Evolutionary conservation across 129 eudicot species (phyloP).

Genomic region (Centaurea solstitialis): DNA sequence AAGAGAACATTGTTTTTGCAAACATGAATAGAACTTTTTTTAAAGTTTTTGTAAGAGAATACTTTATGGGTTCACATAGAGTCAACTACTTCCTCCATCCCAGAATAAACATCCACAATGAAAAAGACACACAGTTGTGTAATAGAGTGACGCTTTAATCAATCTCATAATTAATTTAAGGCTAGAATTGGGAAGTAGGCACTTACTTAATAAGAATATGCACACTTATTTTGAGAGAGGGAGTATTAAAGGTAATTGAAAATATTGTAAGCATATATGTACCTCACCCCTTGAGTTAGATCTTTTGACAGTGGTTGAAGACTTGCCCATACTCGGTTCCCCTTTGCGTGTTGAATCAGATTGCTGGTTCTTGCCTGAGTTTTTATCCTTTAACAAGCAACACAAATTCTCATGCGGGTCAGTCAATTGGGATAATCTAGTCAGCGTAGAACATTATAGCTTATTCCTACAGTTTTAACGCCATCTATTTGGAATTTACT

Average conservation of each 20-base stretch:
- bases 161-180: neutral
- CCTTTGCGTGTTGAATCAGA: slow-evolving; percentile 33
- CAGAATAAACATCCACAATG: neutral
- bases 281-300: slow-evolving; percentile 72
- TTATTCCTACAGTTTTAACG: neutral
- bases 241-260: neutral
- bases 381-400: slow-evolving; percentile 30
- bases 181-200: neutral
- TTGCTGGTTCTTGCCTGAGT: slow-evolving; percentile 39
- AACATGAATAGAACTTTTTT: too few relatives aligned
- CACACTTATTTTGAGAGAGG: neutral
- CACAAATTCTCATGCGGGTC: neutral
- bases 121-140: neutral
- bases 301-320: slow-evolving; percentile 47
- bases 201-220: neutral
- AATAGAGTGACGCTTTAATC: neutral
- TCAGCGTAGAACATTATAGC: neutral
- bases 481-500: neutral
- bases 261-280: slow-evolving; percentile 7
- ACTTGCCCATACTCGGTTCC: slow-evolving; percentile 40
- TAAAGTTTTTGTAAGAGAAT: too few relatives aligned
- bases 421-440: neutral
- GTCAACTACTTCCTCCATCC: neutral
- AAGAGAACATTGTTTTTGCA: too few relatives aligned
- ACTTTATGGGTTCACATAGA: too few relatives aligned